Conservation (phyloP, 768 basidiomycete genomes). For the Artomyces pyxidatus region DNA sequence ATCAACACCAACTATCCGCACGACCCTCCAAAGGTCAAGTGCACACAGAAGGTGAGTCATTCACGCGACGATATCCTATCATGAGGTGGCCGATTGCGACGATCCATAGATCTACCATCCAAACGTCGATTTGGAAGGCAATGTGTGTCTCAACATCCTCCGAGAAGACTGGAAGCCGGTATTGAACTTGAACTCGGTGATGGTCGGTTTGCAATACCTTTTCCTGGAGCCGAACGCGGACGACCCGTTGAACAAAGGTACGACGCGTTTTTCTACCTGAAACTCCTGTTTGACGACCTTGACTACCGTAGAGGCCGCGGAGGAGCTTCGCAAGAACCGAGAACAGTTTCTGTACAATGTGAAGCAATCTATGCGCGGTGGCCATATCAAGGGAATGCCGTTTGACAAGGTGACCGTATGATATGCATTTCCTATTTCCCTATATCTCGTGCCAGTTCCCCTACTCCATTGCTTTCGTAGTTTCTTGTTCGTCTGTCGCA, state of each 20-base stretch:
- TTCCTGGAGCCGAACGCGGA: slow-evolving; percentile 99
- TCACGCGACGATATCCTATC: not conserved
- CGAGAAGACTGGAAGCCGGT: slow-evolving; percentile 99
- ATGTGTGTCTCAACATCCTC: slow-evolving; percentile 96
- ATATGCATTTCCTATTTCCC: slow-evolving; percentile 22
- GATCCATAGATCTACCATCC: slow-evolving; percentile 88
- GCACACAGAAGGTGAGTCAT: slow-evolving; percentile 75
- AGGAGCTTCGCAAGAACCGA: slow-evolving; percentile 85
- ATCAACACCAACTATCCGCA: slow-evolving; percentile 99
- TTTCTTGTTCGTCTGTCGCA: not conserved
- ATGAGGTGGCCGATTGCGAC: not conserved
- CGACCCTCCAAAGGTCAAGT: slow-evolving; percentile 98
- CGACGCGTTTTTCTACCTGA: slow-evolving; percentile 18
- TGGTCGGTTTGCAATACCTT: slow-evolving; percentile 97
- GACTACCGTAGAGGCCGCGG: slow-evolving; percentile 75
- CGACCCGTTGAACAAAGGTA: slow-evolving; percentile 97
- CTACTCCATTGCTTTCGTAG: not conserved
- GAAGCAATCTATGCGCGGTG: slow-evolving; percentile 79
- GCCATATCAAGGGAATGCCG: slow-evolving; percentile 63
- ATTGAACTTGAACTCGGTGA: slow-evolving; percentile 92
- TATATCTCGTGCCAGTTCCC: too few species aligned
- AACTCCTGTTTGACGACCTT: not conserved
- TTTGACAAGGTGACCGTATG: slow-evolving; percentile 68
- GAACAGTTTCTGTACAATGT: slow-evolving; percentile 82
- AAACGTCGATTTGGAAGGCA: slow-evolving; percentile 95